These are phyloP conservation scores for Ceratobasidium sp. DNA, from an alignment of 1,284 basidiomycete genomes.

Conservation along the genomic window DNA sequence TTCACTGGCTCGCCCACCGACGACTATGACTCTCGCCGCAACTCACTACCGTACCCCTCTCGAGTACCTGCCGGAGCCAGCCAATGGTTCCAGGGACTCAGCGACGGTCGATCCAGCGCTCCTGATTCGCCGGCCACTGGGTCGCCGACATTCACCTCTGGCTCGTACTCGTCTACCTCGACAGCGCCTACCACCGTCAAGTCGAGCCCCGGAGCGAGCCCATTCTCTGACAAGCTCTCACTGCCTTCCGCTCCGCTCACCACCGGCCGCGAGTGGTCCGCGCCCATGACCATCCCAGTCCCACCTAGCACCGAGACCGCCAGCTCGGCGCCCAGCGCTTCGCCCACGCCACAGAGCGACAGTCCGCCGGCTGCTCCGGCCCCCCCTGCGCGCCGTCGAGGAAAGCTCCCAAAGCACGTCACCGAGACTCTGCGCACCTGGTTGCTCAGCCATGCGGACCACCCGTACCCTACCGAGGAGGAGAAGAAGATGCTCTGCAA, in stretches of 20 bases:
- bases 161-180: constrained; percentile 24
- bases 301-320: constrained; percentile 50
- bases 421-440: constrained; percentile 90
- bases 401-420: constrained; percentile 88
- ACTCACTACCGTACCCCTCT: constrained; percentile 17
- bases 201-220: constrained; percentile 25
- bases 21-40: constrained; percentile 24
- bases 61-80: background rate
- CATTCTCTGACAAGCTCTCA: constrained; percentile 6
- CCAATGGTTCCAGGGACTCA: constrained; percentile 19
- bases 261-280: constrained; percentile 20
- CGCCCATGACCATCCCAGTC: constrained; percentile 28
- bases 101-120: background rate
- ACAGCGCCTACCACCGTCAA: constrained; percentile 32
- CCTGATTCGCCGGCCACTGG: constrained; percentile 23
- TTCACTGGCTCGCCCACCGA: background rate
- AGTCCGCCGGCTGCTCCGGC: constrained; percentile 44
- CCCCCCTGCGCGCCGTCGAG: constrained; percentile 65
- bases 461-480: constrained; percentile 88
- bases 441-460: constrained; percentile 86
- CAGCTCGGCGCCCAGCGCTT: constrained; percentile 49
- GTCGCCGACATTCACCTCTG: constrained; percentile 24
- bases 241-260: constrained; percentile 9
- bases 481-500: constrained; percentile 89
- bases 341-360: constrained; percentile 52